phyloP scores from a whole-genome alignment of 768 basidiomycete genomes.

The Hirschioporus abietinus region DNA sequence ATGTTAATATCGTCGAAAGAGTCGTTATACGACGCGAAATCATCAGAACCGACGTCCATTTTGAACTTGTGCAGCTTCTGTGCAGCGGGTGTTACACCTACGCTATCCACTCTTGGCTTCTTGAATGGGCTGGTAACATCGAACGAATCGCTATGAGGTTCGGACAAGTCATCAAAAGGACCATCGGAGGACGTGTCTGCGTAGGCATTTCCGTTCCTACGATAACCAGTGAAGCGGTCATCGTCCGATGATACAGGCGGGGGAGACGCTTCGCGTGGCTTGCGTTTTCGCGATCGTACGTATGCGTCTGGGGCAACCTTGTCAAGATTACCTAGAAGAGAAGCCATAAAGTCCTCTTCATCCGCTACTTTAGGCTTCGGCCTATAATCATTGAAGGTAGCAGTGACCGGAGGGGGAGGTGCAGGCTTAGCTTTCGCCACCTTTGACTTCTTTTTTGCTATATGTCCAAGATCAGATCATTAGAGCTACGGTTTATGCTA shows the following conservation, averaged over 20 bases:
- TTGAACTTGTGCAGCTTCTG: constrained; percentile 55
- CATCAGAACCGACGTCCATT: constrained; percentile 48
- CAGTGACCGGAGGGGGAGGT: constrained; percentile 45
- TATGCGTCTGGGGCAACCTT: constrained; percentile 32
- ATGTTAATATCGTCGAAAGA: constrained; percentile 52
- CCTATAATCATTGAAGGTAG: constrained; percentile 76
- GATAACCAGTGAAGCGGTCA: not conserved
- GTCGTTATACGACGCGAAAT: constrained; percentile 24
- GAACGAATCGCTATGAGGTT: constrained; percentile 8
- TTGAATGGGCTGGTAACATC: constrained; percentile 56
- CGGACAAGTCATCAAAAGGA: not conserved
- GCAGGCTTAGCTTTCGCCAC: constrained; percentile 44
- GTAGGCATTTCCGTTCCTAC: constrained; percentile 20
- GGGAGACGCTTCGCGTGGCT: constrained; percentile 29
- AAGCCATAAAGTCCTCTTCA: constrained; percentile 87
- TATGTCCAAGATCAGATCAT: not conserved
- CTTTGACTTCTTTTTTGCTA: constrained; percentile 18
- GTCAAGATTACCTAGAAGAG: constrained; percentile 71
- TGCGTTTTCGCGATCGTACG: constrained; percentile 54
- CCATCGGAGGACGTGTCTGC: constrained; percentile 36
- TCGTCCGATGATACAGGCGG: constrained; percentile 33
- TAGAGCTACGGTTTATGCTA: constrained; percentile 5
- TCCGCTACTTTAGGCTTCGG: constrained; percentile 69
- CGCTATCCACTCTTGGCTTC: constrained; percentile 43
- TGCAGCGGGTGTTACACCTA: constrained; percentile 47